Evolutionary conservation across 495 filamentous ascomycete genomes (phyloP), one percentile per base, ranked within the genome.

Genomic region (Aspergillus biplanus): DNA sequence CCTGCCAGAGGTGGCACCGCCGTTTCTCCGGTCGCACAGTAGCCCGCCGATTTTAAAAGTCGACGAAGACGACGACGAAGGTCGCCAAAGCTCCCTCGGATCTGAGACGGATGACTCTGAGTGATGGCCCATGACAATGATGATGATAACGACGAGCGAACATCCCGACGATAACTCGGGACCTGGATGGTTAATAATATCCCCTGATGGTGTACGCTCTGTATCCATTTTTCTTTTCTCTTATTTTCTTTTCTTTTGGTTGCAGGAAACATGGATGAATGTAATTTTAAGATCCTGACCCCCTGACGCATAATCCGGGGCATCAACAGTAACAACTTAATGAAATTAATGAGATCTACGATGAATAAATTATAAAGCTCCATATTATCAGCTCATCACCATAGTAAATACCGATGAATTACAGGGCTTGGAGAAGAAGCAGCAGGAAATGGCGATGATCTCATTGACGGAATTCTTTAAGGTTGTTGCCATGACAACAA

Each of bases 401-500:
- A 49, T 49, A 4, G 18, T 18, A 12, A n/a, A 49, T 12, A 49
- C 7, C 16, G 18, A 55, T 37, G 52, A 37, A 11, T 37, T 12
- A 53, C 7, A 7, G 33, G 31, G 33, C 15, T 3, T n/a, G 33
- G 32, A 58, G 5, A 15, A 18, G 7, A 50, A 31, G 27, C 7
- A 7, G 7, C 2, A 18, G 7, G 5, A 18, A 49, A n/a, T 16
- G 46, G 18, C 46, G 16, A 59, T 53, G 58, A 53, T 53, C 15
- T 58, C 53, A 50, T 53, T 34, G 44, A 18, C 21, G 21, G 21
- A 27, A 27, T 27, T 64, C 16, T 0, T 21, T 21, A 18, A 34
- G 37, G 33, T 52, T 34, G 78, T 80, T 80, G 78, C 76, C 74
- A 61, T 67, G 78, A 67, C 78, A 78, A 80, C 78, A 80, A 80